Percentiles rank a stretch among this genome's conserved stretches.
Evolutionary conservation across 2,329 filamentous ascomycete genomes (phyloP).

Genomic region (Nigrospora sphaerica): DNA sequence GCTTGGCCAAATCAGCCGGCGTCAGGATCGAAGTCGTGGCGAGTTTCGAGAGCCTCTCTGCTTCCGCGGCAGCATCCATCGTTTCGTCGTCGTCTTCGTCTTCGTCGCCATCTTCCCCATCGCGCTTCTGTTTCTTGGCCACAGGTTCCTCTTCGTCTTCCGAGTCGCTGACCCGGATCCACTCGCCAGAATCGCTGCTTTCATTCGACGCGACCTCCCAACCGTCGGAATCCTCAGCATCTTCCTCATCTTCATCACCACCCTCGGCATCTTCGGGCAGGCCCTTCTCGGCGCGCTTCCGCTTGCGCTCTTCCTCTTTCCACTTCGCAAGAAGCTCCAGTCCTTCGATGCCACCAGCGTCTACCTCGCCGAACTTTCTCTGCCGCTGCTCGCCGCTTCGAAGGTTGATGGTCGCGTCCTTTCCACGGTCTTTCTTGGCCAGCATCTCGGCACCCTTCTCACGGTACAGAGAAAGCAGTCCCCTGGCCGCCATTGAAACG

Average conservation of each 20-base stretch:
- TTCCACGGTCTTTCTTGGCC: slow-evolving; percentile 83
- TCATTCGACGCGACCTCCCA: slow-evolving; percentile 57
- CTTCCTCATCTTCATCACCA: slow-evolving; percentile 54
- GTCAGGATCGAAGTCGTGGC: slow-evolving; percentile 94
- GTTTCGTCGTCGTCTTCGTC: slow-evolving; percentile 24
- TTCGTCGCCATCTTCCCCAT: slow-evolving; percentile 15
- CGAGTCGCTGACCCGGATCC: slow-evolving; percentile 86
- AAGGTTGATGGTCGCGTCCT: slow-evolving; percentile 79
- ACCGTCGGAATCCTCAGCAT: slow-evolving; percentile 45
- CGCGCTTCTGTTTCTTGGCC: slow-evolving; percentile 55
- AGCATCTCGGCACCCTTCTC: slow-evolving; percentile 87
- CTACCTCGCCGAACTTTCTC: slow-evolving; percentile 76
- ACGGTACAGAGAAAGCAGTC: slow-evolving; percentile 81
- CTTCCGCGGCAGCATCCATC: slow-evolving; percentile 22
- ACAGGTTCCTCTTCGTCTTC: slow-evolving; percentile 70
- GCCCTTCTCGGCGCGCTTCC: slow-evolving; percentile 63
- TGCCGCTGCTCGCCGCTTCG: slow-evolving; percentile 69
- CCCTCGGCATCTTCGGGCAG: slow-evolving; percentile 55
- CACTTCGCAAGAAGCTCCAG: slow-evolving; percentile 85
- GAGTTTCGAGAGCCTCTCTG: slow-evolving; percentile 58
- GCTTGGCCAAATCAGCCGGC: slow-evolving; percentile 90
- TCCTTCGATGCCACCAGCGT: slow-evolving; percentile 77
- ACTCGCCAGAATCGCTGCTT: slow-evolving; percentile 71
- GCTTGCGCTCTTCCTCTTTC: slow-evolving; percentile 82
- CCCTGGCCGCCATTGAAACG: slow-evolving; percentile 97